These are phyloP conservation scores for Cryomyces minteri DNA, from an alignment of 495 filamentous ascomycete genomes.

Conservation along the genomic window DNA sequence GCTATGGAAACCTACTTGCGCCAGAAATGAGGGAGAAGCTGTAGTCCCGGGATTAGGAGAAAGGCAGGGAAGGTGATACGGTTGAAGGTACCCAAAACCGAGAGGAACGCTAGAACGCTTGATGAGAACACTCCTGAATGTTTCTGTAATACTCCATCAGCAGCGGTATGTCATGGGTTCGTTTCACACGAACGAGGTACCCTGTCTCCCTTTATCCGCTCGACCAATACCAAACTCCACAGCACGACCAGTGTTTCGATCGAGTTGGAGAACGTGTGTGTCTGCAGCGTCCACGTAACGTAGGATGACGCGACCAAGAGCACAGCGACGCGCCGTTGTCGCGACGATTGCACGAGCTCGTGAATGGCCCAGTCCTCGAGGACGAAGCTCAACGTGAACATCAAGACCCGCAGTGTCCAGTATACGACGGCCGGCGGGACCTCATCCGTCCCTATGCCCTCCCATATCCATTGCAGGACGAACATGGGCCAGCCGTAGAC, in stretches of 20 bases:
- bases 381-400: conserved; percentile 90
- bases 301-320: conserved; percentile 84
- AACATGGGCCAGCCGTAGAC: conserved; percentile 86
- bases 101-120: conserved; percentile 56
- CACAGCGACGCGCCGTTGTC: conserved; percentile 51
- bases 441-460: conserved; percentile 29
- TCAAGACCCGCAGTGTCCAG: conserved; percentile 67
- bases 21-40: conserved; percentile 67
- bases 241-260: conserved; percentile 81
- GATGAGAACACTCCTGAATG: conserved; percentile 60
- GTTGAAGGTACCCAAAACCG: conserved; percentile 80
- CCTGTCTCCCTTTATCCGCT: conserved; percentile 59
- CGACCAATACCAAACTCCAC: conserved; percentile 82
- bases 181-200: conserved; percentile 24
- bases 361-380: conserved; percentile 94
- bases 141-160: conserved; percentile 16
- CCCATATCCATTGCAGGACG: conserved; percentile 73
- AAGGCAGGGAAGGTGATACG: conserved; percentile 94
- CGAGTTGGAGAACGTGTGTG: conserved; percentile 96
- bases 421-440: conserved; percentile 59
- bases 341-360: conserved; percentile 62
- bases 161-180: background rate
- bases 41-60: conserved; percentile 58
- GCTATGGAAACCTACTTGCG: conserved; percentile 42
- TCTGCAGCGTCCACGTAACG: conserved; percentile 97